Evolutionary conservation across 2,329 filamentous ascomycete genomes (phyloP).

Genomic region (Thielaviopsis musarum): DNA sequence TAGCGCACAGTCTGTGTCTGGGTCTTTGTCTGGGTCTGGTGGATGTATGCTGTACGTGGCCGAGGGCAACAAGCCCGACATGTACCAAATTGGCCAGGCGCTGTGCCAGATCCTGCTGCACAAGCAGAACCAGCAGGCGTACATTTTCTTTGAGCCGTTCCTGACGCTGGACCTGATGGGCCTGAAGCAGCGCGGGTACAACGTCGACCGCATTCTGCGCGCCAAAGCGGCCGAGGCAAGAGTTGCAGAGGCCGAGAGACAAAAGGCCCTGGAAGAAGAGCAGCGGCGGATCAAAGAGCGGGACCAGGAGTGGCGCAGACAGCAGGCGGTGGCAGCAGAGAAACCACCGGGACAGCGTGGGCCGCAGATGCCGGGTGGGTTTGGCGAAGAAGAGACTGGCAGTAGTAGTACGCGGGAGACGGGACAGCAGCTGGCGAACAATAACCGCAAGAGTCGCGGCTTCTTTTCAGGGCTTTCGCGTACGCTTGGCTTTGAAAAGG

Average conservation of each 20-base stretch:
- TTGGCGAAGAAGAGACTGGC: constrained; percentile 1
- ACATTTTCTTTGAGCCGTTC: constrained; percentile 80
- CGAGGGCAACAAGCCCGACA: constrained; percentile 49
- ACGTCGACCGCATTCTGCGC: constrained; percentile 83
- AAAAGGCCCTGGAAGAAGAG: constrained; percentile 58
- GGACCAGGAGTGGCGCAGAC: constrained; percentile 28
- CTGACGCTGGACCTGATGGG: constrained; percentile 70
- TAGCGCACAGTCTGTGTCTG: constrained; percentile 33
- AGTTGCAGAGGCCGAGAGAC: constrained; percentile 68
- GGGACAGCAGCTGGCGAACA: constrained; percentile 17
- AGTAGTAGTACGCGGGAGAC: neutral
- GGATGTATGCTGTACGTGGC: constrained; percentile 62
- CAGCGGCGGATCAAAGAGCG: constrained; percentile 46
- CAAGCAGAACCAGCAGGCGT: constrained; percentile 74
- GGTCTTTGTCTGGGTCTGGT: constrained; percentile 28
- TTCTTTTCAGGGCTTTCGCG: constrained; percentile 54
- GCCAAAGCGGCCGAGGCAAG: constrained; percentile 76
- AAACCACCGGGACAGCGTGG: constrained; percentile 18
- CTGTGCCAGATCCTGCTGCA: constrained; percentile 66
- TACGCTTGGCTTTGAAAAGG: constrained; percentile 48
- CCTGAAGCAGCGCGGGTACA: constrained; percentile 77
- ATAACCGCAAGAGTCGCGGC: constrained; percentile 30
- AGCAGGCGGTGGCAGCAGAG: constrained; percentile 20
- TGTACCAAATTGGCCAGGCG: constrained; percentile 84
- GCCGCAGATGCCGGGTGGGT: constrained; percentile 16